Evolutionary conservation across 2,329 filamentous ascomycete species (phyloP), one percentile per base, ranked within the genome.

Genomic region (Colletotrichum melonis): DNA sequence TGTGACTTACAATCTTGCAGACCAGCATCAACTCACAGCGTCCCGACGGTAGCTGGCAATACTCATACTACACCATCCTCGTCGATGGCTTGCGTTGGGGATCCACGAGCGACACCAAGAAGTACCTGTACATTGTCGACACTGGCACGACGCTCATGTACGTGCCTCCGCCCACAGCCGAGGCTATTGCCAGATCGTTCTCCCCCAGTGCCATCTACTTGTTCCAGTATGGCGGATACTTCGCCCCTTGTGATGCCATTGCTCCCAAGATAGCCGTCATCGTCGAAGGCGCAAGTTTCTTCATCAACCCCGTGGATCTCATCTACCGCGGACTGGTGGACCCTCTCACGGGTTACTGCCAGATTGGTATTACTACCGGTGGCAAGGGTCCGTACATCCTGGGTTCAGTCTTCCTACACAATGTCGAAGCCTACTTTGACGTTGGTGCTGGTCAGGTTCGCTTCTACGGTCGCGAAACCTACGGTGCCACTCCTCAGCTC

Each of bases 31-130:
- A 79, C 32, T 65, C 79, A n/a, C 78, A 78, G 5, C 77, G 81
- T 24, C 76, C 80, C 2, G 80, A 81, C 67, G 84, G 85, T 5
- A 79, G 84, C 1, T 87, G 80, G 79, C 78, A 84, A 71, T 86
- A 86, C 72, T 88, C 87, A 2, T 89, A 87, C 77, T 89, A 89
- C 76, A 88, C 88, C 22, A 84, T 89, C 69, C 80, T 88, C 60
- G 85, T 86, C 0, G 86, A 88, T 68, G 87, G 86, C 3, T 81
- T 88, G 72, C 78, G 79, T 73, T 88, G 82, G 77, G 87, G 82
- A 28, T 79, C 81, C 54, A 84, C 81, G 5, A 83, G 80, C 2
- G 84, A 86, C 72, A 80, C 76, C 22, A 83, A 80, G 42, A 86
- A 84, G 76, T 86, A 84, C 66, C 86, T 86, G 5, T 88, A 85